phyloP scores from a whole-genome alignment of 805 yeast species.

The Candida nanaspora region DNA sequence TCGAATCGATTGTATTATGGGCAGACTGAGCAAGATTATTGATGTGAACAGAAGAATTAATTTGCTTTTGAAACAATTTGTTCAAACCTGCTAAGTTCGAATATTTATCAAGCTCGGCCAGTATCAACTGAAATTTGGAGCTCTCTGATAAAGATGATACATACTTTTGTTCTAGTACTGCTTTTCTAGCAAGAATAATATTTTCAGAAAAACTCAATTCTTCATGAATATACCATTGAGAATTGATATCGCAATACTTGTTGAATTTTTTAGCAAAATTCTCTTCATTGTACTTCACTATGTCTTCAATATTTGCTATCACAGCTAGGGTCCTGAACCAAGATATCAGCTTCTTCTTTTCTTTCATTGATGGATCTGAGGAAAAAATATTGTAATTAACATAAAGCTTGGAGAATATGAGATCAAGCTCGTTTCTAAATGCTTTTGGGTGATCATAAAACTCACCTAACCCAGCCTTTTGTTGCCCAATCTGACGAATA shows the following conservation, averaged over 20 bases:
- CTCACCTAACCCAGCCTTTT: conserved; percentile 5
- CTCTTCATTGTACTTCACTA: conserved; percentile 8
- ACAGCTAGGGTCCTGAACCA: conserved; percentile 27
- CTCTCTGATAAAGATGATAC: not conserved
- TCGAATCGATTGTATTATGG: too few species aligned
- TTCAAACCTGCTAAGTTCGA: conserved; percentile 33
- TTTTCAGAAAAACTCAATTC: conserved; percentile 34
- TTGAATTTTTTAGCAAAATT: not conserved
- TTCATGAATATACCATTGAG: conserved; percentile 31
- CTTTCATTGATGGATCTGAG: not conserved
- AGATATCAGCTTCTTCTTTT: not conserved
- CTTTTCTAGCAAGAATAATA: conserved; percentile 35
- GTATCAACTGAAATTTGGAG: too few species aligned
- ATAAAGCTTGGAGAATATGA: not conserved
- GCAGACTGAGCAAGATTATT: conserved; percentile 27
- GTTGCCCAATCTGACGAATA: conserved; percentile 14
- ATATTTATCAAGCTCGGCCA: conserved; percentile 35
- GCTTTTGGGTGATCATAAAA: too few species aligned
- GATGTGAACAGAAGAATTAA: conserved; percentile 41
- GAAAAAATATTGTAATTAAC: not conserved
- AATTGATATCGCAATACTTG: not conserved
- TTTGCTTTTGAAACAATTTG: conserved; percentile 39
- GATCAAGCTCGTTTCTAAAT: not conserved
- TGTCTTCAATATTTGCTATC: conserved; percentile 17
- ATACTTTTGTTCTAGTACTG: conserved; percentile 30